phyloP scores from a whole-genome alignment of 495 filamentous ascomycete species.

The Neurospora sublineolata region DNA sequence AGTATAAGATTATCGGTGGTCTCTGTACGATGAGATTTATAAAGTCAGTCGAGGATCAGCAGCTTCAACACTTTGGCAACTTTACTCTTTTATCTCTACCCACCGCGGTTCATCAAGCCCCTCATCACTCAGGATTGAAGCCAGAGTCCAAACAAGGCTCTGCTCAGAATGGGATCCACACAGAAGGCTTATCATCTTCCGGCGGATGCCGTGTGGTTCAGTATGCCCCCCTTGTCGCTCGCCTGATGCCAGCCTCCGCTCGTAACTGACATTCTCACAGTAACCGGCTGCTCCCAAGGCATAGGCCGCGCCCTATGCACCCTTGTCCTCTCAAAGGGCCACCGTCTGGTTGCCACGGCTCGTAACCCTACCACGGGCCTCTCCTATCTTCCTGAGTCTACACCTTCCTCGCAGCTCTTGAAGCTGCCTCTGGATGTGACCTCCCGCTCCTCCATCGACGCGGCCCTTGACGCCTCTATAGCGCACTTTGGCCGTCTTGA shows the following conservation, averaged over 20 bases:
- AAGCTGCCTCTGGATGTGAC: slow-evolving; percentile 38
- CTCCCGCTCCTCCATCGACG: slow-evolving; percentile 25
- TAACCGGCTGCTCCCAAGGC: slow-evolving; percentile 41
- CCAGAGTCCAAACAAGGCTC: slow-evolving; percentile 13
- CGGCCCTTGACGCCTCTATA: slow-evolving; percentile 26
- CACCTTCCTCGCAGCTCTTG: slow-evolving; percentile 21
- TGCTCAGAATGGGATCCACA: slow-evolving; percentile 10
- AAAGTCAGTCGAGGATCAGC: background rate
- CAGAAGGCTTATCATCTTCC: slow-evolving; percentile 34
- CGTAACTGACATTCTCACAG: slow-evolving; percentile 12
- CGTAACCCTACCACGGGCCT: slow-evolving; percentile 24
- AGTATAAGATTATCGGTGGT: background rate
- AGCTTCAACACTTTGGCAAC: background rate
- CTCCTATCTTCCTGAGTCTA: slow-evolving; percentile 22
- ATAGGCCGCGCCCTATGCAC: slow-evolving; percentile 36
- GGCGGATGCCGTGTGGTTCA: slow-evolving; percentile 39
- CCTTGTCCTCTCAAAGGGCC: slow-evolving; percentile 23
- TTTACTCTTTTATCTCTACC: background rate
- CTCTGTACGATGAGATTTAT: background rate
- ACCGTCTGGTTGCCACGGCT: slow-evolving; percentile 40
- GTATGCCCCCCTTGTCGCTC: slow-evolving; percentile 16
- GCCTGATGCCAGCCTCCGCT: background rate
- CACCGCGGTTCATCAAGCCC: background rate
- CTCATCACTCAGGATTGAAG: background rate
- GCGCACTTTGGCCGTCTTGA: slow-evolving; percentile 37